Evolutionary conservation across 805 yeast genomes (phyloP).

Genomic region (Grigorovia jiainica): DNA sequence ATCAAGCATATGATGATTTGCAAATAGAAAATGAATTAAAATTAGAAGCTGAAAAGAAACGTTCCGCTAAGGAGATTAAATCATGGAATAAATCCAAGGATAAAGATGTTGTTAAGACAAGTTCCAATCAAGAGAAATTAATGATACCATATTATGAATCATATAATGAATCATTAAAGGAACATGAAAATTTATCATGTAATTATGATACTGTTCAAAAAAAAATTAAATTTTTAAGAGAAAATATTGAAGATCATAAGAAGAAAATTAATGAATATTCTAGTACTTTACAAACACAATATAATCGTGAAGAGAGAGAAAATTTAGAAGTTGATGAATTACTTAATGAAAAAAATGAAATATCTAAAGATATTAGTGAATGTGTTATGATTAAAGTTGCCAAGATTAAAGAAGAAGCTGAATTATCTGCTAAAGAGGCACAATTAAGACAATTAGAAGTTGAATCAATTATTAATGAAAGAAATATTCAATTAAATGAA

Average conservation of each 20-base stretch:
- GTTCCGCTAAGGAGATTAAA: conserved; percentile 15
- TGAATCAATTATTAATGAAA: conserved; percentile 30
- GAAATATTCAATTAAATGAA: conserved; percentile 29
- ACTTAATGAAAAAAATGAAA: conserved; percentile 25
- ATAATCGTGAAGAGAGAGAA: conserved; percentile 24
- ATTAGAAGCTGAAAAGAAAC: conserved; percentile 9
- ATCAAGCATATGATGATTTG: conserved; percentile 27
- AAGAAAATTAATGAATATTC: conserved; percentile 28
- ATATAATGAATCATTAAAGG: conserved; percentile 33
- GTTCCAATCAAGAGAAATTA: conserved; percentile 26
- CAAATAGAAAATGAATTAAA: conserved; percentile 23
- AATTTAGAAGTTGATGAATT: conserved; percentile 26
- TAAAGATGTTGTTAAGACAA: conserved; percentile 23
- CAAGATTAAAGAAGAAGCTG: conserved; percentile 31
- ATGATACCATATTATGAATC: conserved; percentile 37
- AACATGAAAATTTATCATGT: conserved; percentile 26
- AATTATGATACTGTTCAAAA: conserved; percentile 30
- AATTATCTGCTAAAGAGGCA: conserved; percentile 27
- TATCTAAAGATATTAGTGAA: conserved; percentile 15
- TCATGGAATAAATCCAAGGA: conserved; percentile 23
- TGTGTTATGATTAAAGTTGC: conserved; percentile 20
- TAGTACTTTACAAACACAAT: conserved; percentile 24
- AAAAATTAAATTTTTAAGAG: conserved; percentile 36
- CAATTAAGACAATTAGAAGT: conserved; percentile 31
- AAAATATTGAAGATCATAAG: conserved; percentile 29